These are phyloP conservation scores for Fusarium liriodendri DNA, from an alignment of 2,329 filamentous ascomycete species.

Conservation along the genomic window DNA sequence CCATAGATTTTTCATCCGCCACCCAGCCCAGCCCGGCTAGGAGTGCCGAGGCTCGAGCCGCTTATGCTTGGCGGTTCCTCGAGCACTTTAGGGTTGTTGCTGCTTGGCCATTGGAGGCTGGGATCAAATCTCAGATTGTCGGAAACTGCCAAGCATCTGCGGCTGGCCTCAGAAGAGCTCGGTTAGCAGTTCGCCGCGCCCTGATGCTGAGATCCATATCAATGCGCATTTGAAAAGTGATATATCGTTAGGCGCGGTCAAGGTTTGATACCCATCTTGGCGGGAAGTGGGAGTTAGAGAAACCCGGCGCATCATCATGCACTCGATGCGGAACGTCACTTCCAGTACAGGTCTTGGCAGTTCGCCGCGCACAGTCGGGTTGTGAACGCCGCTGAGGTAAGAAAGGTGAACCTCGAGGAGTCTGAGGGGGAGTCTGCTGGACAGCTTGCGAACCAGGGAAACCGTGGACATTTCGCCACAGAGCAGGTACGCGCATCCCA, in stretches of 20 bases:
- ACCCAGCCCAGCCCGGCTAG: slow-evolving; percentile 24
- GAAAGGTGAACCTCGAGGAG: too few relatives aligned
- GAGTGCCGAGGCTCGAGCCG: slow-evolving; percentile 8
- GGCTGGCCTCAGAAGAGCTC: slow-evolving; percentile 26
- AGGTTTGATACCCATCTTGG: slow-evolving; percentile 34
- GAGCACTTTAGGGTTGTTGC: slow-evolving; percentile 8
- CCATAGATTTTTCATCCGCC: slow-evolving; percentile 25
- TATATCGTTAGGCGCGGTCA: slow-evolving; percentile 23
- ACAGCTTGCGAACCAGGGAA: too few relatives aligned
- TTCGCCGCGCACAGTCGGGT: too few relatives aligned
- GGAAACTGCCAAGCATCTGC: slow-evolving; percentile 6
- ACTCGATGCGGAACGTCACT: slow-evolving; percentile 49
- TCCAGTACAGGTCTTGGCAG: slow-evolving; percentile 58
- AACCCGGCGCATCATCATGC: slow-evolving; percentile 17
- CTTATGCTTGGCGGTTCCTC: slow-evolving; percentile 26
- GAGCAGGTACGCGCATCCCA: too few relatives aligned
- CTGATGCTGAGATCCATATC: slow-evolving; percentile 27
- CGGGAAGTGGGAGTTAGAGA: slow-evolving; percentile 13
- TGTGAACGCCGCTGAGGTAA: too few relatives aligned
- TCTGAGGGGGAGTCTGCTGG: too few relatives aligned
- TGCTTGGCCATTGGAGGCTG: slow-evolving; percentile 20
- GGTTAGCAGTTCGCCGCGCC: slow-evolving; percentile 17
- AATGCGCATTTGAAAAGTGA: slow-evolving; percentile 18
- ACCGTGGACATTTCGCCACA: too few relatives aligned
- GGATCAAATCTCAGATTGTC: slow-evolving; percentile 23